phyloP scores from a whole-genome alignment of 2,329 filamentous ascomycete genomes.

The Colletotrichum euphorbiae region DNA sequence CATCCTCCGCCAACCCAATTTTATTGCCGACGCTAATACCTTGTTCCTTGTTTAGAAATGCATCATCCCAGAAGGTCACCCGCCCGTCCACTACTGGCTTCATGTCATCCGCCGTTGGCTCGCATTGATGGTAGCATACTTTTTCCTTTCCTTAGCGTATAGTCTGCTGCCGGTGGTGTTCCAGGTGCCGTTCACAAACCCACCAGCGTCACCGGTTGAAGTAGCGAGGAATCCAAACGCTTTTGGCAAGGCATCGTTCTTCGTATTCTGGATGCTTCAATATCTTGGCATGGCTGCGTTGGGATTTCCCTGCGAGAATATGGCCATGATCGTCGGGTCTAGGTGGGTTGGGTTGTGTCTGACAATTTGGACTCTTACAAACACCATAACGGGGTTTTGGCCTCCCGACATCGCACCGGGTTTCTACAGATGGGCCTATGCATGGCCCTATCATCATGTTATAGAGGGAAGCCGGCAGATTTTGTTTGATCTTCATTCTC shows the following conservation, averaged over 20 bases:
- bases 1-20: too few species aligned
- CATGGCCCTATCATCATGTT: constrained; percentile 32
- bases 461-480: constrained; percentile 28
- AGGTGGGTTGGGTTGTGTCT: constrained; percentile 32
- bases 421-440: constrained; percentile 30
- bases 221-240: constrained; percentile 22
- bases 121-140: constrained; percentile 23
- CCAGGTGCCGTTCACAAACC: constrained; percentile 26
- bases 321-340: constrained; percentile 25
- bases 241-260: constrained; percentile 15
- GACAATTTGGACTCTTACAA: constrained; percentile 27
- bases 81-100: constrained; percentile 33
- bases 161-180: constrained; percentile 23
- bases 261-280: constrained; percentile 31
- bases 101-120: constrained; percentile 28
- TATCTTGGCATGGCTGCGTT: constrained; percentile 30
- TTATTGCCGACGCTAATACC: background rate
- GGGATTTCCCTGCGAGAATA: constrained; percentile 32
- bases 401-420: constrained; percentile 26
- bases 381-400: constrained; percentile 28
- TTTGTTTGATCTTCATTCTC: constrained; percentile 27
- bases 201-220: constrained; percentile 18
- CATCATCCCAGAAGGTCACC: constrained; percentile 25
- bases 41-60: constrained; percentile 9
- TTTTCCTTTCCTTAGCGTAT: constrained; percentile 22